These are phyloP conservation scores for Fusarium sp. DNA, from an alignment of 2,329 filamentous ascomycete species.

Conservation along the genomic window DNA sequence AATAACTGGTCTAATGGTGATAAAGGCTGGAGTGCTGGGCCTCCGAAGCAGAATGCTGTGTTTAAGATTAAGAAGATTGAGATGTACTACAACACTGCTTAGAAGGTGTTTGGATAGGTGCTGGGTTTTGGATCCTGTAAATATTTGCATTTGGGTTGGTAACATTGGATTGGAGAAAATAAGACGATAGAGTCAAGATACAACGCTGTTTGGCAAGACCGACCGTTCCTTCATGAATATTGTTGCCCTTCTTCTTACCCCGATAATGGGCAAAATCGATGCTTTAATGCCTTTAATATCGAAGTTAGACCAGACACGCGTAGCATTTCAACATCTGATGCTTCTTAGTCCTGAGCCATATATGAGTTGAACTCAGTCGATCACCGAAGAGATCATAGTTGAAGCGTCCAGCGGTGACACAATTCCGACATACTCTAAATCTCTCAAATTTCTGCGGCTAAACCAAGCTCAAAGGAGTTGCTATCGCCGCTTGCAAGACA, in stretches of 20 bases:
- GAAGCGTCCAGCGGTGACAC: rapidly evolving
- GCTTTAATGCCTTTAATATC: rapidly evolving
- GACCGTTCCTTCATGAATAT: too few species aligned
- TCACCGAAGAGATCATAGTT: not conserved
- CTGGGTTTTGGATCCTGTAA: rapidly evolving
- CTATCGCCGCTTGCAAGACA: rapidly evolving
- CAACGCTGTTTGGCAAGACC: rapidly evolving
- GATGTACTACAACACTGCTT: constrained; percentile 46
- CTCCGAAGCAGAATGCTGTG: constrained; percentile 38
- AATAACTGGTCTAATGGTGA: constrained; percentile 47
- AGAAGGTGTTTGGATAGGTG: not conserved
- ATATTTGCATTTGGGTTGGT: rapidly evolving
- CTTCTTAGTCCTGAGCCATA: rapidly evolving
- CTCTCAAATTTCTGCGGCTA: too few species aligned
- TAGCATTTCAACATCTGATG: rapidly evolving
- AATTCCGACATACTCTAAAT: rapidly evolving
- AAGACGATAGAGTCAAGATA: not conserved
- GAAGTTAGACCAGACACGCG: rapidly evolving
- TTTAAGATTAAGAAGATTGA: constrained; percentile 44
- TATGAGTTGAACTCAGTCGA: rapidly evolving
- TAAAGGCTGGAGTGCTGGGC: constrained; percentile 42
- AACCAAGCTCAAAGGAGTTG: too few species aligned
- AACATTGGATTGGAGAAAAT: not conserved
- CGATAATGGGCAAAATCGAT: rapidly evolving
- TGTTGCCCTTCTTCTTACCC: rapidly evolving